Evolutionary conservation across 2,329 filamentous ascomycete species (phyloP).

Genomic region (Teratosphaeria pseudoeucalypti): DNA sequence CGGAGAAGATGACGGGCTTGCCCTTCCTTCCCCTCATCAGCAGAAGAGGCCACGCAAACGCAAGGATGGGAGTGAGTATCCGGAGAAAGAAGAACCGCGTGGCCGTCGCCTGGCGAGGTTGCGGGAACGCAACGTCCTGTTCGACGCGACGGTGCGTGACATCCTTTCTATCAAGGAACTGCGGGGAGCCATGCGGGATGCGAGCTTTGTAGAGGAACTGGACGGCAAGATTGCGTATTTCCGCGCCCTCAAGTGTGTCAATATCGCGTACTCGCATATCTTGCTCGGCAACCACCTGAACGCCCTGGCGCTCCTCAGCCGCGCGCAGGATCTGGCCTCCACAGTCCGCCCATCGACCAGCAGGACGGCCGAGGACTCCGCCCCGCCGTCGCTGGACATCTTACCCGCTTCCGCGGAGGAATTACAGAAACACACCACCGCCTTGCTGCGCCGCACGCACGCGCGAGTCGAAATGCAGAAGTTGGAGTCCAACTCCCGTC

Average conservation of each 20-base stretch:
- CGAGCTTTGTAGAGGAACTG: constrained; percentile 64
- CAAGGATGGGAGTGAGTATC: constrained; percentile 37
- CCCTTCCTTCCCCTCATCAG: constrained; percentile 41
- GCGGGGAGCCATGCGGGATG: constrained; percentile 79
- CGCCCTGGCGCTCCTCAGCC: constrained; percentile 72
- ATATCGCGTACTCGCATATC: constrained; percentile 75
- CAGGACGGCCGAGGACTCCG: constrained; percentile 21
- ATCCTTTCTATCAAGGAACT: constrained; percentile 83
- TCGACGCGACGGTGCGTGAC: constrained; percentile 84
- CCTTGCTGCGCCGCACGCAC: constrained; percentile 68
- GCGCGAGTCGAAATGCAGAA: constrained; percentile 76
- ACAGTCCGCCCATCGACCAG: background rate
- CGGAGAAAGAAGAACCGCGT: constrained; percentile 52
- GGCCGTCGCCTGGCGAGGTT: constrained; percentile 69
- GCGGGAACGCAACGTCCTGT: constrained; percentile 78
- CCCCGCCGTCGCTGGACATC: constrained; percentile 59
- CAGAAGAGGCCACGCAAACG: constrained; percentile 37
- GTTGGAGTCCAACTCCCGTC: constrained; percentile 41
- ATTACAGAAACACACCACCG: constrained; percentile 53
- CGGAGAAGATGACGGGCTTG: constrained; percentile 68
- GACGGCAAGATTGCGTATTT: constrained; percentile 74
- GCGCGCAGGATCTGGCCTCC: constrained; percentile 48
- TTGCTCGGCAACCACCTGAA: constrained; percentile 63
- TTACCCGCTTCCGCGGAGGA: constrained; percentile 46
- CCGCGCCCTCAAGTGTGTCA: constrained; percentile 75